Evolutionary conservation across 116 monocot genomes (phyloP).

Genomic region (Phalaenopsis hybrid): DNA sequence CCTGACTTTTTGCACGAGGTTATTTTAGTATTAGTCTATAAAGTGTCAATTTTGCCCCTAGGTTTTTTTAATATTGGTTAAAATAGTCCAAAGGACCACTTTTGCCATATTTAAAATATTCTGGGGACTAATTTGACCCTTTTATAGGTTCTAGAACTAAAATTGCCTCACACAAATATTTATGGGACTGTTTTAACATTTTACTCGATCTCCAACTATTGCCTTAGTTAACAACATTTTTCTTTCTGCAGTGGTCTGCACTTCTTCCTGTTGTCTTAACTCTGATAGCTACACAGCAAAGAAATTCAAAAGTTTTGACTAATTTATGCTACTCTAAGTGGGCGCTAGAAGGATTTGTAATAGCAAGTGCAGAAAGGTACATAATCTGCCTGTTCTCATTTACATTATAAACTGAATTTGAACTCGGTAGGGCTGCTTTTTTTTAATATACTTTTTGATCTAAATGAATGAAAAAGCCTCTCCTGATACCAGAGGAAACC

Average conservation of each 20-base stretch:
- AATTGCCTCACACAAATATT: too few relatives aligned
- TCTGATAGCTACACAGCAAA: conserved; percentile 37
- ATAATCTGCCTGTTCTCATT: too few relatives aligned
- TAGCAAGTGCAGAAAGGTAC: conserved; percentile 52
- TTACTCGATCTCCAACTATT: neutral
- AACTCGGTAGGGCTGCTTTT: neutral
- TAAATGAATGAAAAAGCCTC: neutral
- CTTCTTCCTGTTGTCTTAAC: conserved; percentile 57
- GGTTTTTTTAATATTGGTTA: too few relatives aligned
- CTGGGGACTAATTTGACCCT: too few relatives aligned
- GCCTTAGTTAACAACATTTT: neutral
- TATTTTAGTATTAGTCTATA: too few relatives aligned
- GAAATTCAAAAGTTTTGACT: conserved; percentile 14
- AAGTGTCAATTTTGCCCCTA: too few relatives aligned
- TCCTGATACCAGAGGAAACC: neutral
- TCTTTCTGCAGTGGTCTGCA: conserved; percentile 51
- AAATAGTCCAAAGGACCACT: too few relatives aligned
- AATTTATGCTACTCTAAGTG: conserved; percentile 66
- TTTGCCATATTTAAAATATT: too few relatives aligned
- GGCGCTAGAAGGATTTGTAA: conserved; percentile 60
- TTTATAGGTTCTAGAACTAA: too few relatives aligned
- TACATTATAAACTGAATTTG: neutral
- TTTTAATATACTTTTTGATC: neutral
- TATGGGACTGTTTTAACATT: too few relatives aligned
- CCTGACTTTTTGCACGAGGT: too few relatives aligned